Evolutionary conservation across 495 filamentous ascomycete species (phyloP).

Genomic region (Jackrogersella minutella): DNA sequence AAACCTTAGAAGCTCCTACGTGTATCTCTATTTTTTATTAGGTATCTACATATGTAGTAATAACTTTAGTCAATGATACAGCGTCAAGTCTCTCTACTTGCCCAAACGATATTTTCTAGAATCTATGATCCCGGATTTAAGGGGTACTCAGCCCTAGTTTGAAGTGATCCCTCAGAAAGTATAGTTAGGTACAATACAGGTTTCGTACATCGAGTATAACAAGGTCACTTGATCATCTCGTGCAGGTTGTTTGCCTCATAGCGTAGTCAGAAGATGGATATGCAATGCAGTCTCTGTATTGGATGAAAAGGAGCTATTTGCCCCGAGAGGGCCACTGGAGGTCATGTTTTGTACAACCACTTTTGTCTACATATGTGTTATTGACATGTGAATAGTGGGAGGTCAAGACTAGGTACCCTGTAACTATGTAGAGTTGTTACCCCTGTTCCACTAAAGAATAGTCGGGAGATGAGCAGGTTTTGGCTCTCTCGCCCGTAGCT

Average conservation of each 20-base stretch:
- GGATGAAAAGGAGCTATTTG: slow-evolving; percentile 8
- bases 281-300: slow-evolving; percentile 18
- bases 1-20: no score
- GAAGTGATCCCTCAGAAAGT: slow-evolving; percentile 13
- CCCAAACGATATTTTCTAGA: neutral
- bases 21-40: no score
- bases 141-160: slow-evolving; percentile 4
- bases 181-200: neutral
- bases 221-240: slow-evolving; percentile 18
- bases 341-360: slow-evolving; percentile 1
- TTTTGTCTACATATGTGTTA: neutral
- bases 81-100: neutral
- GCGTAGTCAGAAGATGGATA: slow-evolving; percentile 27
- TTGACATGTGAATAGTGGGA: slow-evolving; percentile 38
- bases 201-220: neutral
- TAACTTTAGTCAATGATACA: neutral
- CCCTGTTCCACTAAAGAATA: slow-evolving; percentile 20
- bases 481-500: slow-evolving; percentile 13
- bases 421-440: slow-evolving; percentile 6
- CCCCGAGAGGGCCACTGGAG: neutral
- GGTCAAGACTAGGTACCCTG: neutral
- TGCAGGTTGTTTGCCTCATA: slow-evolving; percentile 29
- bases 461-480: slow-evolving; percentile 20
- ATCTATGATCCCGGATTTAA: neutral
- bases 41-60: neutral